A percentile compares a stretch with the other conserved stretches of the same genome.
Conservation (phyloP, 305 asterid species). For the Fraxinus angustifolia region DNA sequence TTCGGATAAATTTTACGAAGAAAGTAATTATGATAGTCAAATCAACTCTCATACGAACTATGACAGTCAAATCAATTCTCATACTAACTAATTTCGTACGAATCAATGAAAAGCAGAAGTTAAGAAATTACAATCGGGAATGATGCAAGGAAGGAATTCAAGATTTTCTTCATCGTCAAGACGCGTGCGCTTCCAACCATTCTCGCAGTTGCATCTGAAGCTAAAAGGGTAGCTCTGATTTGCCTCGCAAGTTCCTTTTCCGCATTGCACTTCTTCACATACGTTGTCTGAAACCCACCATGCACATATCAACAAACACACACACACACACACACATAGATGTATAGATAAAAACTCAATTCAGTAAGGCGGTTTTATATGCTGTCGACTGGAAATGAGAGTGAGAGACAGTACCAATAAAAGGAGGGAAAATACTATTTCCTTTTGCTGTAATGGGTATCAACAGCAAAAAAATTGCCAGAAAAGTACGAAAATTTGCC, state of each 20-base stretch:
- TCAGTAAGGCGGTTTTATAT: too few species aligned
- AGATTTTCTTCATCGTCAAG: conserved; percentile 33
- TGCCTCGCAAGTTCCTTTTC: conserved; percentile 63
- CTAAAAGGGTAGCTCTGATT: conserved; percentile 39
- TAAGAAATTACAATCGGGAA: conserved; percentile 45
- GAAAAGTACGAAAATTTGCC: conserved; percentile 8
- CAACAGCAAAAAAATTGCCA: conserved; percentile 29
- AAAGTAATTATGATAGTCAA: too few species aligned
- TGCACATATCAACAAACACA: neutral
- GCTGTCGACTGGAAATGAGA: too few species aligned
- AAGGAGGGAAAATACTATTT: conserved; percentile 36
- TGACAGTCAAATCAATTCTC: too few species aligned
- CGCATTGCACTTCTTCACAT: conserved; percentile 66
- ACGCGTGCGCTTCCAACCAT: conserved; percentile 69
- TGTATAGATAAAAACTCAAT: too few species aligned
- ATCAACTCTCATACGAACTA: too few species aligned
- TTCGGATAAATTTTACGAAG: too few species aligned
- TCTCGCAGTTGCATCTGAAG: conserved; percentile 59
- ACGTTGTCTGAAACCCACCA: conserved; percentile 30
- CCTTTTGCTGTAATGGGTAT: conserved; percentile 35
- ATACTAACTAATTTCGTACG: too few species aligned
- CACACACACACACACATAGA: neutral
- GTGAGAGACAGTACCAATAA: conserved; percentile 27
- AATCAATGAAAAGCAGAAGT: neutral
- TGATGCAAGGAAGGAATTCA: conserved; percentile 63